Base-by-base conservation (phyloP, 805 yeast species). In the Yamadazyma laniorum region DNA sequence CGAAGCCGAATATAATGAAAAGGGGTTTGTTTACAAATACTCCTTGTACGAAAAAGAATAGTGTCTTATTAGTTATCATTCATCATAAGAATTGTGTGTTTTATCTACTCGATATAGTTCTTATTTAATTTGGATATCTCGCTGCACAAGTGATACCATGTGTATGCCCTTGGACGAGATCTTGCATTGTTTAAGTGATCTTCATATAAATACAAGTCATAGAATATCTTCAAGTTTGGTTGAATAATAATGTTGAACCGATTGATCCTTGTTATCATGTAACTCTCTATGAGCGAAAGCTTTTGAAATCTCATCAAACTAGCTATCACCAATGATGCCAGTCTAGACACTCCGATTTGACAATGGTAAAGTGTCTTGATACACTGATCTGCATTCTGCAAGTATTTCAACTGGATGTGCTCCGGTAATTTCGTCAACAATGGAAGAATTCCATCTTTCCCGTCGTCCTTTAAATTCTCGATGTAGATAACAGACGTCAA, bases 191-290 rank as follows among this genome's bases (percentile, higher is more conserved):
- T 51, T 31, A 61, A 50, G 34, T 41, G 47, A 18, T 54, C 51
- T 32, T 60, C 62, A 46, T 43, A 61, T 23, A 60, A 40, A 27
- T 42, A 63, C 38, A 67, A 53, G 39, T 66, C 73, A 39, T 65
- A 61, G 49, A 67, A 63, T 13, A 67, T 42, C 18, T 62, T 52
- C 33, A 67, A 50, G 42, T 66, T 67, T 4, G 73, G 73, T 46
- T 67, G 73, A 28, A 66, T 63, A 17, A 67, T 68, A 17, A 67
- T 61, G 44, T 66, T 67, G 41, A 66, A 64, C 33, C 73, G 44
- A 26, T 63, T 55, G 17, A 66, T 65, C 29, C 73, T 49, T 14
- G 65, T 61, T 29, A 50, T 58, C 53, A 67, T 50, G 43, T 66
- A 67, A 19, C 70, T 65, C 21, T 59, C 52, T 18, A 65, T 49